phyloP scores from a whole-genome alignment of 177 flowering plant species.

The Vitis hybrid region DNA sequence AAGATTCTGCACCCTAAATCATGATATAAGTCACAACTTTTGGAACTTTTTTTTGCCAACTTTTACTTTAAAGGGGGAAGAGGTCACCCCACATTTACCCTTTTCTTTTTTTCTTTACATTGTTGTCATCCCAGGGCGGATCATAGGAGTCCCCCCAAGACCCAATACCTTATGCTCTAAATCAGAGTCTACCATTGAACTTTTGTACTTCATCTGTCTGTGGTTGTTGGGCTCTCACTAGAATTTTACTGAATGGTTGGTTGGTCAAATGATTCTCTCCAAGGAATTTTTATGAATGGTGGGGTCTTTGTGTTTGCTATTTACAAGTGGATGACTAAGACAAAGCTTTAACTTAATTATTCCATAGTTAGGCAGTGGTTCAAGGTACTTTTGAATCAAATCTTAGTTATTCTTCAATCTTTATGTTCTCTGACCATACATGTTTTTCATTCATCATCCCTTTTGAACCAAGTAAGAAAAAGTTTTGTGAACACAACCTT shows the following conservation, averaged over 20 bases:
- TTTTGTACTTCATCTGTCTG: slow-evolving; percentile 7
- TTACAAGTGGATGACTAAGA: not conserved
- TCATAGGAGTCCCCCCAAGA: slow-evolving; percentile 7
- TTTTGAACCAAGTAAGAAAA: too few species aligned
- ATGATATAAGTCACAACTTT: not conserved
- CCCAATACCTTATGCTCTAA: slow-evolving; percentile 3
- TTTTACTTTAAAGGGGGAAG: not conserved
- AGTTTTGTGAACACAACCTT: too few species aligned
- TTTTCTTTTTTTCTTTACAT: not conserved
- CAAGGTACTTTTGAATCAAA: too few species aligned
- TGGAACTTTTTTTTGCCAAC: not conserved
- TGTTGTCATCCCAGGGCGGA: slow-evolving; percentile 16
- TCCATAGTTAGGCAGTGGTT: not conserved
- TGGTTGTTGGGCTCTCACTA: slow-evolving; percentile 3
- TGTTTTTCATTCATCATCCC: too few species aligned
- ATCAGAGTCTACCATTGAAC: slow-evolving; percentile 7
- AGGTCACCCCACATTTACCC: slow-evolving; percentile 6
- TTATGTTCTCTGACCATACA: too few species aligned
- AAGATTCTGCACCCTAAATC: slow-evolving; percentile 13
- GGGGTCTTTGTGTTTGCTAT: slow-evolving; percentile 13
- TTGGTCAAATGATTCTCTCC: slow-evolving; percentile 18
- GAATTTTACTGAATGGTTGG: slow-evolving; percentile 3
- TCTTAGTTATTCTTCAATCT: too few species aligned
- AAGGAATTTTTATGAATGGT: slow-evolving; percentile 7
- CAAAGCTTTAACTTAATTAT: not conserved